Base-by-base conservation (phyloP, 1,139 yeast species). In the Meyerozyma elateridarum region DNA sequence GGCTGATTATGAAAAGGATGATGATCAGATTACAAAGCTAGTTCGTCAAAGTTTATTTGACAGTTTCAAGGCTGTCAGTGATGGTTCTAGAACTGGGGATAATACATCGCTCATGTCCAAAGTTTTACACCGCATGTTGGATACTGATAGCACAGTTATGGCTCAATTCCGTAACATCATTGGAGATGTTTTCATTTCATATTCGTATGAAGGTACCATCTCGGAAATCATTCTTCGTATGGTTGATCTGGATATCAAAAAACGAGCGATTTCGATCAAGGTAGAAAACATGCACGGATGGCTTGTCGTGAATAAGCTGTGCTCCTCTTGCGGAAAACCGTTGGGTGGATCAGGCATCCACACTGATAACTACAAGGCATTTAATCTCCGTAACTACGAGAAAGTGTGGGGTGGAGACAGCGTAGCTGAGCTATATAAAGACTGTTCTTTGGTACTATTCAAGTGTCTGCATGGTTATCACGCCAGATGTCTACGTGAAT, bases 321-420 rank as follows among this genome's bases (percentile, higher is more conserved):
- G 95, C 54, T 79, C 82, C 32, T 74, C 80, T 0, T 85, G 95
- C 52, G 85, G 83, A 2, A 75, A 73, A 40, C 57, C 59, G 20
- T 56, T 85, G 24, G 76, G 84, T 72, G 95, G 95, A 0, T 49
- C 71, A 0, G 73, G 73, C 1, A 57, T 78, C 3, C 59, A 64
- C 22, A 61, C 66, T 2, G 57, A 54, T 8, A 55, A 67, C 29
- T 70, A 49, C 29, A 37, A 46, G 15, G 70, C 70, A 3, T 78
- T 15, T 13, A 14, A 15, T 7, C 9, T 24, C 4, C 27, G 27
- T 8, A 18, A 24, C 8, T 14, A 24, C 17, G 27, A 24, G 12
- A 24, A 14, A 15, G 8, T 24, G n/a, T 24, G 27, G 27, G 27
- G 27, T 6, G 18, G 18, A 24, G 7, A 13, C 4, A 18, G 15